Evolutionary conservation across 176 grass and related monocot genomes (phyloP), one percentile per base, ranked within the genome.

Genomic region (Avena eriantha): DNA sequence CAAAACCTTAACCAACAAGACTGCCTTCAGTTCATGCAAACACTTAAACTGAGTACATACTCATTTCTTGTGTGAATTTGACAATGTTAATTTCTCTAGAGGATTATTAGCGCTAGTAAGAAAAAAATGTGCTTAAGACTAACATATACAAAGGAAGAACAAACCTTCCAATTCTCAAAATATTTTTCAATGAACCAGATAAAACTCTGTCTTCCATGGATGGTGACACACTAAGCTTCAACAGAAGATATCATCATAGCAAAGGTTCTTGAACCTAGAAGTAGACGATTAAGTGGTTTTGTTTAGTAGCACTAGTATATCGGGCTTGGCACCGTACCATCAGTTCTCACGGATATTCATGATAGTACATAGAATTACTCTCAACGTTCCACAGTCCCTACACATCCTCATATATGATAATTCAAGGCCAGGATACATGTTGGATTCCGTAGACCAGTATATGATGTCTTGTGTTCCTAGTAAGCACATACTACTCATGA

Each of bases 391-490:
- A 83, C n/a, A 33, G n/a, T 19, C 14, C 50, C 8, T 24, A 48
- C 69, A 33, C 19, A 48, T 15, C 47, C 55, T 14, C 39, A 33
- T 9, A 3, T 16, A 57, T 57, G 11, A 56, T 26, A 69, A 70
- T 56, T 55, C 13, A 82, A 15, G 4, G 10, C 15, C 43, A 4
- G 8, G 13, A 12, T 55, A 55, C 12, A 69, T 23, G 19, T 35
- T 54, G 46, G 70, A 54, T 36, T 56, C 21, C 70, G 16, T 19
- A 82, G 21, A 83, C 33, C 14, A 83, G 70, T 83, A 15, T 43
- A 83, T 61, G 15, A 54, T 22, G 34, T 35, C 26, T 36, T 54
- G 0, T 35, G 15, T 31, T 31, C 34, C 35, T 46, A 58, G 16
- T 43, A 82, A 41, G 3, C 22, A 16, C 12, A 73, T 29, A 66